Percentiles rank a stretch among this genome's conserved stretches.
These are phyloP conservation scores for Capillidium heterosporum DNA, from an alignment of 371 early-diverging fungal species.

Conservation along the genomic window DNA sequence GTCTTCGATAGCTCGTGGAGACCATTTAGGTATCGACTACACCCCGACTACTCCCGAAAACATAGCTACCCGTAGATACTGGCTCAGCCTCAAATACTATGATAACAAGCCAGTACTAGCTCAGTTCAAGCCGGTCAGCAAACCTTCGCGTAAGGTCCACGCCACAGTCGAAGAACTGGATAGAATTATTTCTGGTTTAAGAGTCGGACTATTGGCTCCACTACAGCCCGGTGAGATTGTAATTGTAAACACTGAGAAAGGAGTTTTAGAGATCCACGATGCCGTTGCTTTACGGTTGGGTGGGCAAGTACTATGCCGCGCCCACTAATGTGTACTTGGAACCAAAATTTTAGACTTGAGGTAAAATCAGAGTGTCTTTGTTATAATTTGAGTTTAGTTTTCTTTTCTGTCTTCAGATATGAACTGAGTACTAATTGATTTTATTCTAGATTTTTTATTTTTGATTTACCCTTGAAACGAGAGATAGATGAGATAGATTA, in stretches of 20 bases:
- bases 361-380: no score
- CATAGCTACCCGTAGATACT: conserved; percentile 69
- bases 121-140: conserved; percentile 51
- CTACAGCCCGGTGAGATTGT: conserved; percentile 80
- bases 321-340: no score
- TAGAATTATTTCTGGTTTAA: conserved; percentile 43
- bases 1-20: conserved; percentile 57
- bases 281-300: conserved; percentile 71
- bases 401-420: no score
- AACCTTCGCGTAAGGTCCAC: conserved; percentile 63
- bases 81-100: conserved; percentile 87
- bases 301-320: conserved; percentile 77
- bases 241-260: conserved; percentile 68
- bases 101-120: conserved; percentile 63
- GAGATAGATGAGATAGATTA: no score
- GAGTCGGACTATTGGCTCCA: conserved; percentile 56
- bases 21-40: conserved; percentile 53
- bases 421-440: no score
- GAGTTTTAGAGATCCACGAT: conserved; percentile 82
- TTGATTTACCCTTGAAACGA: no score
- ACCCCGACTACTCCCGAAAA: conserved; percentile 67
- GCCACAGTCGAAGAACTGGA: conserved; percentile 64
- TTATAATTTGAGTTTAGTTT: no score
- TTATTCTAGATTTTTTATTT: no score
- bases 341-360: no score